These are phyloP conservation scores for Globisporangium ultimum DNA, from an alignment of 352 stramenopile species.

Conservation along the genomic window DNA sequence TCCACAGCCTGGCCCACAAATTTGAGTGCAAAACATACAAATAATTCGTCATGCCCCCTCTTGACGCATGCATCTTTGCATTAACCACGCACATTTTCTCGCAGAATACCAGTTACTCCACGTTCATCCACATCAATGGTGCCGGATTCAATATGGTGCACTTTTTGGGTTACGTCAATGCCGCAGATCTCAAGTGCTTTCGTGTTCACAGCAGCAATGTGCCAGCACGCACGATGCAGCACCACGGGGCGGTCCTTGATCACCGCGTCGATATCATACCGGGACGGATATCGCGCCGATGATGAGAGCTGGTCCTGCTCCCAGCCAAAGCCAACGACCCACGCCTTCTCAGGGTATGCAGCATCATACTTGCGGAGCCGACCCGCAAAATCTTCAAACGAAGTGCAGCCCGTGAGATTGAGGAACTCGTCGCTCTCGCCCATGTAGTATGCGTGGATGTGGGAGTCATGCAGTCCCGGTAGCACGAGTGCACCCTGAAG, in stretches of 20 bases:
- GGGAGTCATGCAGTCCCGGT: conserved; percentile 84
- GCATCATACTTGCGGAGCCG: conserved; percentile 56
- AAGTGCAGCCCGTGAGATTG: conserved; percentile 67
- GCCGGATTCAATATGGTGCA: conserved; percentile 32
- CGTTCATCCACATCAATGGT: conserved; percentile 64
- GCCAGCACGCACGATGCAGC: conserved; percentile 88
- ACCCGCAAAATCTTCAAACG: conserved; percentile 64
- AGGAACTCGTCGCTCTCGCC: conserved; percentile 84
- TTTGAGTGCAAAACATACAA: not conserved
- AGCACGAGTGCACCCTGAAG: conserved; percentile 63
- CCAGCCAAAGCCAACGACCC: conserved; percentile 84
- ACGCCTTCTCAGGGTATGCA: conserved; percentile 62
- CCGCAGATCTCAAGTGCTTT: conserved; percentile 74
- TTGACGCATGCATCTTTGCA: too few species aligned
- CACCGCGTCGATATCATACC: conserved; percentile 75
- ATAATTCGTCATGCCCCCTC: not conserved
- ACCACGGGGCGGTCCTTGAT: conserved; percentile 65
- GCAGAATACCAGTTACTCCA: conserved; percentile 64
- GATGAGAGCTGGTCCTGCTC: conserved; percentile 77
- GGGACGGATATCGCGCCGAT: conserved; percentile 58
- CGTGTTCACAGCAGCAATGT: conserved; percentile 86
- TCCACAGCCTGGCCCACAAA: conserved; percentile 43
- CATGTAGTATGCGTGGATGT: conserved; percentile 86
- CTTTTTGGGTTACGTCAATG: conserved; percentile 33
- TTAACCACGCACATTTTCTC: conserved; percentile 44